These are phyloP conservation scores for Fusarium pininemorale DNA, from an alignment of 2,329 filamentous ascomycete species.

Conservation along the genomic window DNA sequence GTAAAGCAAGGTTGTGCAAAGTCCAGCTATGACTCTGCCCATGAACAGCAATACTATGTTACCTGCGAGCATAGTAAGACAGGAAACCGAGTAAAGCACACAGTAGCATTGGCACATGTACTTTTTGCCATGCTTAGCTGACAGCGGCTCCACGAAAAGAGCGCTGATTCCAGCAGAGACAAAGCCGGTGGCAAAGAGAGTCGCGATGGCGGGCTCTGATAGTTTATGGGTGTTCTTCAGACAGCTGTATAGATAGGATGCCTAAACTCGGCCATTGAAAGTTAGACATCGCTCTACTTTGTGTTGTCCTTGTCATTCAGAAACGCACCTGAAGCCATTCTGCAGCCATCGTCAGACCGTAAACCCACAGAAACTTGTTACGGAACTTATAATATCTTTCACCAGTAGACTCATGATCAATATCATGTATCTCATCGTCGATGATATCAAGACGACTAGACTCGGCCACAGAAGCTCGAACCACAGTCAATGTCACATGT, in stretches of 20 bases:
- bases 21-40: not conserved
- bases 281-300: rapidly evolving
- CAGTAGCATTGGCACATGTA: not conserved
- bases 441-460: not conserved
- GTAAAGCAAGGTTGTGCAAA: not conserved
- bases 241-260: not conserved
- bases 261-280: rapidly evolving
- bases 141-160: not conserved
- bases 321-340: not conserved
- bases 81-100: not conserved
- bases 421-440: not conserved
- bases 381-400: not conserved
- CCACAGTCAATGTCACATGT: not conserved
- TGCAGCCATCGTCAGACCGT: not conserved
- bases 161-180: not conserved
- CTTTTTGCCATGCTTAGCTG: not conserved
- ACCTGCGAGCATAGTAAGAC: not conserved
- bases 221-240: not conserved
- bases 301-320: no score
- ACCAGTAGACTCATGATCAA: not conserved
- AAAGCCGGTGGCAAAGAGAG: not conserved
- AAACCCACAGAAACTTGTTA: not conserved
- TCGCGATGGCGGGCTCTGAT: not conserved
- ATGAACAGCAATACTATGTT: rapidly evolving
- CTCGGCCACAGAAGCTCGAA: not conserved